Percentiles rank a stretch among this genome's conserved stretches.
These are phyloP conservation scores for Brassica incana DNA, from an alignment of 345 rosid species.

Conservation along the genomic window DNA sequence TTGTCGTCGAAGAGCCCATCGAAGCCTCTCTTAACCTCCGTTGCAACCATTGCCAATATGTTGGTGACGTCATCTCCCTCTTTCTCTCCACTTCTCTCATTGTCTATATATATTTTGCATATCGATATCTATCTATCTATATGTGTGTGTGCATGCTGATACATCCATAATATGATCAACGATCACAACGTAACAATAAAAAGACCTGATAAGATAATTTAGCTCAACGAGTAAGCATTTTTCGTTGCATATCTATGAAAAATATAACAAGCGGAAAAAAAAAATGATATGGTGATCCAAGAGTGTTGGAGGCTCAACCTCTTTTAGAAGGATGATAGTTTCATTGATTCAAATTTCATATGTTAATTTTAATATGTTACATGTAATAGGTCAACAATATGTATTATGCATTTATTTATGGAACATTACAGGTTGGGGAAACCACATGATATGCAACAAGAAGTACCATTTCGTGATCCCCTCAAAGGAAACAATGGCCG, in stretches of 20 bases:
- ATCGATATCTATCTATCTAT: too few relatives aligned
- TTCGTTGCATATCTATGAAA: slow-evolving; percentile 13
- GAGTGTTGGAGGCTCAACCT: not conserved
- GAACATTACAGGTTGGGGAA: slow-evolving; percentile 71
- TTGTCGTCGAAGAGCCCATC: slow-evolving; percentile 74
- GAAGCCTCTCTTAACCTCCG: slow-evolving; percentile 52
- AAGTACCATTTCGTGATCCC: slow-evolving; percentile 90
- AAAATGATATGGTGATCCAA: not conserved
- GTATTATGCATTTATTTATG: not conserved
- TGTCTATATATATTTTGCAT: not conserved
- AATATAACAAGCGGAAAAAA: not conserved
- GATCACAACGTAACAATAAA: not conserved
- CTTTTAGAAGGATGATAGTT: not conserved
- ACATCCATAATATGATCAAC: not conserved
- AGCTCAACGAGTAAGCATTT: not conserved
- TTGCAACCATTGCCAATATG: slow-evolving; percentile 80
- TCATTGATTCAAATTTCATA: not conserved
- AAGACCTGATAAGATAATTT: not conserved
- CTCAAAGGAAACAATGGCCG: slow-evolving; percentile 55
- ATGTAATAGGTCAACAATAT: slow-evolving; percentile 14
- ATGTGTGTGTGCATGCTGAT: slow-evolving; percentile 3
- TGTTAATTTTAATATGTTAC: not conserved
- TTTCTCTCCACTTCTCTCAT: not conserved
- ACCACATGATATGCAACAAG: slow-evolving; percentile 77
- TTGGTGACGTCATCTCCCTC: slow-evolving; percentile 64